Evolutionary conservation across 2,329 filamentous ascomycete genomes (phyloP), one percentile per base, ranked within the genome.

Genomic region (Fusarium sp.): DNA sequence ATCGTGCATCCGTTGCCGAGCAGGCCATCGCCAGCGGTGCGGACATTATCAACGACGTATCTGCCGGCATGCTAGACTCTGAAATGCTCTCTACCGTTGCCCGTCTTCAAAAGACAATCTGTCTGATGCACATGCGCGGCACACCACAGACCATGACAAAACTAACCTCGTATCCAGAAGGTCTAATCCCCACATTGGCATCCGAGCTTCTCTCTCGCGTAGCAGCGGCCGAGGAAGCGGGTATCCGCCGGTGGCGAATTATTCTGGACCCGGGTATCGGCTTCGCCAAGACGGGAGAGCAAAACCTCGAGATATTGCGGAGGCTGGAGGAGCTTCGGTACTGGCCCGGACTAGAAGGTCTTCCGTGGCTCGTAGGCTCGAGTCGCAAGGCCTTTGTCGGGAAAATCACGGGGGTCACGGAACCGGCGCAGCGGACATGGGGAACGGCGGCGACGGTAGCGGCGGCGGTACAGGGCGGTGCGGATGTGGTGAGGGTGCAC

Each of bases 21-120:
- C 88, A 88, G 22, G 93, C 94, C 20, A 85, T 96, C 60, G 82
- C 84, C 27, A 92, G 91, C 7, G 96, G 96, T 53, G 95, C 94
- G 9, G 91, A 98, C 78, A 92, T 99, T 68, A 89, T 99, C 82
- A 99, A 99, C 81, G 96, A 99, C 79, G 90, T 99, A 38, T 97
- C 94, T 1, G 94, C 91, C 3, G 96, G 96, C 6, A 78, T 84
- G 6, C 84, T 97, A 53, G 96, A 98, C 78, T 82, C 88, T 0
- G 85, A 87, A 1, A 98, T 99, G 94, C 87, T 99, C 1, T 75
- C 89, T 16, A 94, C 92, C 0, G 91, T 95, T 67, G 95, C 93
- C 0, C 84, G 86, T 7, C 86, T 96, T 0, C 91, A 92, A 38
- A 93, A 91, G 74, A 94, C 94, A 5, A 90, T 98, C 32, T 88